Conservation (phyloP, 2,329 filamentous ascomycete genomes). For the Calycina herbarum region DNA sequence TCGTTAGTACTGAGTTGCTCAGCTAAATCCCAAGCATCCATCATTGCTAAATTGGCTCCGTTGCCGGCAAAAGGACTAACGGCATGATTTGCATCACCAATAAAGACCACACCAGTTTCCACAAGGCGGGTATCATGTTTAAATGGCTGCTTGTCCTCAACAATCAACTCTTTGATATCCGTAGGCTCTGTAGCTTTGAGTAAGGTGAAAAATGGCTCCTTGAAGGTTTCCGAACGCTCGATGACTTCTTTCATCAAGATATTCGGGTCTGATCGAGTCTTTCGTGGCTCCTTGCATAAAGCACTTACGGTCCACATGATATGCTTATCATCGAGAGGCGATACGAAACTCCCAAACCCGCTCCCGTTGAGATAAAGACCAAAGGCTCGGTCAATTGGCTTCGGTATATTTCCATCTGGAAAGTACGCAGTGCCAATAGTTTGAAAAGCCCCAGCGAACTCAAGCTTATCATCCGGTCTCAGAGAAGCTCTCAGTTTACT, state of each 20-base stretch:
- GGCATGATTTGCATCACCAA: constrained; percentile 53
- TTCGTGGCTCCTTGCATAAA: constrained; percentile 28
- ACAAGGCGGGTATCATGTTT: constrained; percentile 35
- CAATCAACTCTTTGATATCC: constrained; percentile 43
- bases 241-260: constrained; percentile 38
- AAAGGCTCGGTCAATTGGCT: constrained; percentile 42
- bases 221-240: constrained; percentile 40
- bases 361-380: constrained; percentile 42
- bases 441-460: constrained; percentile 43
- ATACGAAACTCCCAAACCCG: constrained; percentile 46
- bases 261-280: constrained; percentile 11
- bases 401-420: constrained; percentile 34
- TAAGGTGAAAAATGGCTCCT: constrained; percentile 43
- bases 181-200: constrained; percentile 42
- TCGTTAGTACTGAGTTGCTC: constrained; percentile 39
- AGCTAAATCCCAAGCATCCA: constrained; percentile 49
- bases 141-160: constrained; percentile 48
- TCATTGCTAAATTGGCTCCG: constrained; percentile 49
- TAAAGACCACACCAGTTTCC: constrained; percentile 41
- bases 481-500: constrained; percentile 44
- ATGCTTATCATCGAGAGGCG: constrained; percentile 44
- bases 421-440: constrained; percentile 44
- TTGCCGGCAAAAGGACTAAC: constrained; percentile 50
- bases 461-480: constrained; percentile 42
- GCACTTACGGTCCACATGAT: constrained; percentile 47